phyloP scores from a whole-genome alignment of 306 rosid species.

The Prosopis cineraria region DNA sequence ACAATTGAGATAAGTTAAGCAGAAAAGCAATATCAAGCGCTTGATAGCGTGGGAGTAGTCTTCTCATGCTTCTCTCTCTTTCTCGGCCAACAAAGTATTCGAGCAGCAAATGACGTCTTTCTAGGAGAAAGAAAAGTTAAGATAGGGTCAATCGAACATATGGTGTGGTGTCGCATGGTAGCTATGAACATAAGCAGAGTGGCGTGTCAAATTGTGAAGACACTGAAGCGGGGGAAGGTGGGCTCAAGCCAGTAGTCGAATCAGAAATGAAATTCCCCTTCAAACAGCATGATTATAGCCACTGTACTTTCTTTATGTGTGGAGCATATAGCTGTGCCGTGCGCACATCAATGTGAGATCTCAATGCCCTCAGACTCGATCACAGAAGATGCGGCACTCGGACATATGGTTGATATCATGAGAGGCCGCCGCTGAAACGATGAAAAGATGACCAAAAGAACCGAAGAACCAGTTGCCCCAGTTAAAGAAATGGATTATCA shows the following conservation, averaged over 20 bases:
- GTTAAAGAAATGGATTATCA: too few species aligned
- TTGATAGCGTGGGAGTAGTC: not conserved
- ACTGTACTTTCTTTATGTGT: conserved; percentile 14
- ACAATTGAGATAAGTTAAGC: not conserved
- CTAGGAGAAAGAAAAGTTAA: not conserved
- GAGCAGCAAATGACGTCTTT: not conserved
- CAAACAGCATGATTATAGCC: conserved; percentile 7
- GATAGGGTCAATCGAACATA: not conserved
- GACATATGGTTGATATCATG: conserved; percentile 29
- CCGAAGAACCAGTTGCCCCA: conserved; percentile 7
- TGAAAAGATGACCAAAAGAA: too few species aligned
- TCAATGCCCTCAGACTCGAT: not conserved
- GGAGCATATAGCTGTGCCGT: conserved; percentile 9
- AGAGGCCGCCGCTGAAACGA: conserved; percentile 22
- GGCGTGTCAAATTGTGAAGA: not conserved
- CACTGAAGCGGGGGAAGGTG: not conserved
- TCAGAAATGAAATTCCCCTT: conserved; percentile 9
- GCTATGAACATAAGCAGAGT: not conserved
- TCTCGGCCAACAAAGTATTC: not conserved
- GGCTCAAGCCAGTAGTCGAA: not conserved
- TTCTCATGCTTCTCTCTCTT: conserved; percentile 4
- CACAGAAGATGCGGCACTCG: not conserved
- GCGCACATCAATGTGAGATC: conserved; percentile 25
- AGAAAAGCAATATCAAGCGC: conserved; percentile 18
- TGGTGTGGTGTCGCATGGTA: not conserved